phyloP scores from a whole-genome alignment of 495 filamentous ascomycete species.

The Paragyromitra xinjiangensis region DNA sequence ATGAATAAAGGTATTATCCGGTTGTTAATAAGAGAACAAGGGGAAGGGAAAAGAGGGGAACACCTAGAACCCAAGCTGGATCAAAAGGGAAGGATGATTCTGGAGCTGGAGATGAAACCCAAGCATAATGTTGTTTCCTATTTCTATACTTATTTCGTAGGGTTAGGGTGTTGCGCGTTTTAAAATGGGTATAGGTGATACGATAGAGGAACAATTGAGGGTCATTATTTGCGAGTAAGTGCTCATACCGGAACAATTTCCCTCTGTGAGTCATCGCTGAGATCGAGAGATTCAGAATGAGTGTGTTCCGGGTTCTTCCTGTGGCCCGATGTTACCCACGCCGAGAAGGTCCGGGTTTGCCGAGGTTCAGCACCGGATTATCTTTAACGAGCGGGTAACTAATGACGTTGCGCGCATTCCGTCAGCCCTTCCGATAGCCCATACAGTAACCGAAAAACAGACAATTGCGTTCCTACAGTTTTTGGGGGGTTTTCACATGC shows the following conservation, averaged over 20 bases:
- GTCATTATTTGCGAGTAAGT: constrained; percentile 9
- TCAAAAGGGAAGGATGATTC: constrained; percentile 42
- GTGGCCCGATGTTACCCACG: constrained; percentile 23
- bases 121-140: constrained; percentile 38
- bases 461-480: constrained; percentile 2
- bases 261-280: constrained; percentile 18
- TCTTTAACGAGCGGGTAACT: constrained; percentile 8
- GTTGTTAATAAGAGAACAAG: constrained; percentile 54
- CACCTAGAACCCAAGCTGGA: constrained; percentile 43
- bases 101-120: constrained; percentile 41
- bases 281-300: not conserved
- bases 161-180: constrained; percentile 9
- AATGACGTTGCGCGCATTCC: constrained; percentile 31
- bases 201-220: constrained; percentile 13
- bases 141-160: constrained; percentile 18
- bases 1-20: constrained; percentile 51
- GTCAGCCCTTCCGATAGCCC: constrained; percentile 22
- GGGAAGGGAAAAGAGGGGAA: constrained; percentile 43
- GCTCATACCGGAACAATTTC: constrained; percentile 1
- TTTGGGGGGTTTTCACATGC: constrained; percentile 41
- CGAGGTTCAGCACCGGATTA: constrained; percentile 40
- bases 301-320: constrained; percentile 30
- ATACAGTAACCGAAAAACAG: constrained; percentile 30
- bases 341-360: constrained; percentile 36
- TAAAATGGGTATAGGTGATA: constrained; percentile 7